A percentile compares a stretch with the other conserved stretches of the same genome.
These are phyloP conservation scores for Leishmania tropica DNA, from an alignment of 208 protist genomes.

Conservation along the genomic window DNA sequence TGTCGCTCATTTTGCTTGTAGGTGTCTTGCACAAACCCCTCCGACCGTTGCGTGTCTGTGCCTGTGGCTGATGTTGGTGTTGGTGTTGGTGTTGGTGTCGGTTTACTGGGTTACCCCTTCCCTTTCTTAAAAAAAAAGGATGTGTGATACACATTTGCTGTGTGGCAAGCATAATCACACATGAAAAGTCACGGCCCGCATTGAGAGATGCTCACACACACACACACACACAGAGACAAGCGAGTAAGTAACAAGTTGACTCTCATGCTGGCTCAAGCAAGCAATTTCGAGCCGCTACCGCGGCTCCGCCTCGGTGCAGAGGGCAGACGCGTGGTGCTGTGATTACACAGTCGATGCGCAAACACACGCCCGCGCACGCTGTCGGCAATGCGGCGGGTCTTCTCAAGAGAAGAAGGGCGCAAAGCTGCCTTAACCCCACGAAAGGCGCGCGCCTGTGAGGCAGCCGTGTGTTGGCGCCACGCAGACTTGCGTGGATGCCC, in stretches of 20 bases:
- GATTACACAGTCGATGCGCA: neutral
- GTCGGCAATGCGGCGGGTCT: neutral
- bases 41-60: neutral
- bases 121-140: neutral
- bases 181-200: neutral
- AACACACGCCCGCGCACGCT: neutral
- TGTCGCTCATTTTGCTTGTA: neutral
- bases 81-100: too few relatives aligned
- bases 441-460: neutral
- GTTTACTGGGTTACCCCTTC: neutral
- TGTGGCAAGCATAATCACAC: neutral
- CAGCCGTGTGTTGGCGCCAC: neutral
- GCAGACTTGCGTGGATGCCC: neutral
- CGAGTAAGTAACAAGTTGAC: neutral
- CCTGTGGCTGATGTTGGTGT: neutral
- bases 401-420: neutral
- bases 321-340: neutral
- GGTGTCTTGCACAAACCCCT: neutral
- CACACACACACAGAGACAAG: neutral
- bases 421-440: neutral
- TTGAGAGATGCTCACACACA: neutral
- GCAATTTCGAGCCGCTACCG: neutral
- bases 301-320: neutral
- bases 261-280: neutral
- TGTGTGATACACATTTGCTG: neutral